Percentiles rank a stretch among this genome's conserved stretches.
phyloP scores from a whole-genome alignment of 78 protist species.

The Dictyostelium brefeldianum region DNA sequence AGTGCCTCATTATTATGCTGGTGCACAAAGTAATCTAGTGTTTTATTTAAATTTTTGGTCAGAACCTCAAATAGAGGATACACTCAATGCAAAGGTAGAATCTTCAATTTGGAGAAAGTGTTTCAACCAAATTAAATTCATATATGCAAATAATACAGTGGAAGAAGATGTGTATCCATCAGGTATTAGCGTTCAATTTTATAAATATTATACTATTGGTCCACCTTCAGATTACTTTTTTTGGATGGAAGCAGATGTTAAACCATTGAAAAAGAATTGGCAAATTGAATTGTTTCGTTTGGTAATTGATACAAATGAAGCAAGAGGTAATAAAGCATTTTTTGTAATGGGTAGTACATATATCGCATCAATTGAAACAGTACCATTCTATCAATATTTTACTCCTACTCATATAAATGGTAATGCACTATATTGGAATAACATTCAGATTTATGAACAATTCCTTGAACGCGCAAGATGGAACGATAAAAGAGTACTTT shows the following conservation, averaged over 20 bases:
- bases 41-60: neutral
- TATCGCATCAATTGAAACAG: neutral
- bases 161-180: neutral
- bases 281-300: neutral
- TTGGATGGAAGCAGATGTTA: neutral
- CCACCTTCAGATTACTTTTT: neutral
- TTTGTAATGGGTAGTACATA: neutral
- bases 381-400: no score
- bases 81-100: neutral
- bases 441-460: no score
- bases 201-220: neutral
- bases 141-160: neutral
- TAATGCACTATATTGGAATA: neutral
- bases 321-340: neutral
- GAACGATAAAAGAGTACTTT: no score
- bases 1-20: neutral
- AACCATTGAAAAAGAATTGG: neutral
- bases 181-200: neutral
- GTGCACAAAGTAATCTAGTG: neutral
- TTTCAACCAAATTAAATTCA: neutral
- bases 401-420: neutral
- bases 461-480: no score
- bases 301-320: neutral
- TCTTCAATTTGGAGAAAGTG: neutral
- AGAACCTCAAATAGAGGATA: neutral